phyloP scores from a whole-genome alignment of 805 yeast species.

The Schwanniomyces yamadae region DNA sequence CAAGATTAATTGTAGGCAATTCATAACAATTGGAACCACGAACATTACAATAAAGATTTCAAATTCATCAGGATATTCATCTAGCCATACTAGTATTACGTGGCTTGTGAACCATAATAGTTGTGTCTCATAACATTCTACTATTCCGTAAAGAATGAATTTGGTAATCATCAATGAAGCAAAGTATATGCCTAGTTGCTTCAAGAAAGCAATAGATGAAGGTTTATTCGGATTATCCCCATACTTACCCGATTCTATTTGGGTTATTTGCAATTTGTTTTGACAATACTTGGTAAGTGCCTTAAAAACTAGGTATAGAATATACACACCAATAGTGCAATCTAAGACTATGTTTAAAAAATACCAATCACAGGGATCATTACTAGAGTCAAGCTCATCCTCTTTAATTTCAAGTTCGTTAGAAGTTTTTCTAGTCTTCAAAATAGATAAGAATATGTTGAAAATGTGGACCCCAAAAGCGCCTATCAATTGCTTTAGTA shows the following conservation, averaged over 20 bases:
- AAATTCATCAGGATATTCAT: conserved; percentile 66
- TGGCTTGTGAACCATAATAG: conserved; percentile 57
- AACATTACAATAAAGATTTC: conserved; percentile 88
- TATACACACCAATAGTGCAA: conserved; percentile 90
- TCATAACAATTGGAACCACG: conserved; percentile 71
- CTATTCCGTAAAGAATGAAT: conserved; percentile 52
- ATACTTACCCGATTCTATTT: conserved; percentile 56
- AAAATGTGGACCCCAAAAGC: conserved; percentile 80
- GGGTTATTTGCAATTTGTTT: conserved; percentile 38
- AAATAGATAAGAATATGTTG: conserved; percentile 68
- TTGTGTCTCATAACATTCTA: conserved; percentile 63
- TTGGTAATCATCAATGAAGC: conserved; percentile 67
- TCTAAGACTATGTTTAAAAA: conserved; percentile 84
- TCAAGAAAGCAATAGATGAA: conserved; percentile 52
- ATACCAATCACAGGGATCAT: conserved; percentile 91
- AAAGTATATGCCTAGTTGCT: conserved; percentile 71
- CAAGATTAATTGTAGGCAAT: conserved; percentile 69
- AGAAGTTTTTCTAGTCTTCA: conserved; percentile 37
- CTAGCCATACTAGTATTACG: conserved; percentile 80
- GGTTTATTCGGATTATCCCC: conserved; percentile 63
- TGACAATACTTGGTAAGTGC: conserved; percentile 44
- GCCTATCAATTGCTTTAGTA: conserved; percentile 85
- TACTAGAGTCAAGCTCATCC: conserved; percentile 35
- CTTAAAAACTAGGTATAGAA: conserved; percentile 55
- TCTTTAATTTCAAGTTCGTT: conserved; percentile 6